Base-by-base conservation (phyloP, 2,329 filamentous ascomycete genomes). In the Cryoendolithus antarcticus region DNA sequence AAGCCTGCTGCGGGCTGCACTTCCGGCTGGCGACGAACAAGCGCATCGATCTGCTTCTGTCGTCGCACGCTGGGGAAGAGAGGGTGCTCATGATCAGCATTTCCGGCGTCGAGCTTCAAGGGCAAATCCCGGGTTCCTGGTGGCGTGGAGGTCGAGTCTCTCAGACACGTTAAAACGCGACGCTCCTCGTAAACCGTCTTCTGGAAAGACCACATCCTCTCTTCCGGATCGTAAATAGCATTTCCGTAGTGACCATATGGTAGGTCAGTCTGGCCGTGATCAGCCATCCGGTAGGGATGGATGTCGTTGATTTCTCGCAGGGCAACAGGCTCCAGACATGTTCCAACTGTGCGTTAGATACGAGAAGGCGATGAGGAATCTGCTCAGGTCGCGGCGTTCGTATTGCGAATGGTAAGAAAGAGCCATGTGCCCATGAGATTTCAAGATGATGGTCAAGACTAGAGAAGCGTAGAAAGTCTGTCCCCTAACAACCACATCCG, bases 281-380 rank as follows among this genome's bases (percentile, higher is more conserved):
- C 69, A 76, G 68, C 70, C 74, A 77, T 77, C 62, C 51, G 72
- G 69, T 58, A 62, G 62, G 53, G 24, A 3, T 27, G 24, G 24
- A 4, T 4, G 24, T 27, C 7, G 24, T 27, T 3, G 24, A 2
- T 8, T 27, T 2, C 7, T 27, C 7, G 7, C 24, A 27, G 24
- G 6, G 24, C 24, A 3, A 8, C 24, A 8, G 7, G 24, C 7
- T 27, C 3, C 24, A 27, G 24, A 27, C 24, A 27, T 27, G 24
- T 27, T 27, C 24, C 24, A 27, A 4, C 24, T 19, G 15, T 3
- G 5, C 3, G 5, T 3, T 19, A 19, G 15, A 19, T 3, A 19
- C 15, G 15, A 3, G 15, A 19, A 3, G 15, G 15, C 15, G 15
- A 19, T n/a, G n/a, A n/a, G n/a, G n/a, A n/a, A n/a, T n/a, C n/a